Evolutionary conservation across 2,329 filamentous ascomycete genomes (phyloP), one percentile per base, ranked within the genome.

Genomic region (Neofusicoccum sp.): DNA sequence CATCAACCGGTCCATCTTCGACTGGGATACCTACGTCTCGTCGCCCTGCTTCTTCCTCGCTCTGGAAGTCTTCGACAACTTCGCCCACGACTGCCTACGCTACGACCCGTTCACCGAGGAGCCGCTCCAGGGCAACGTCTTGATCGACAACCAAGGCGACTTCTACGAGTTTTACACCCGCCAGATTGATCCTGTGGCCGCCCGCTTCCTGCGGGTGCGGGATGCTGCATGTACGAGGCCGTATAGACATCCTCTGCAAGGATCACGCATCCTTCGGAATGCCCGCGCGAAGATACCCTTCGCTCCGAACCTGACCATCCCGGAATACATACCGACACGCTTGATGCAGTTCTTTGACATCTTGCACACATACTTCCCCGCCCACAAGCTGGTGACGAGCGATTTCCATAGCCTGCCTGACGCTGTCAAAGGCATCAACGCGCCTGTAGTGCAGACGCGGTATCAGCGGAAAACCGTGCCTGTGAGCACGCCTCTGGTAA

Each of bases 31-130:
- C 48, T 90, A 89, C 66, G 90, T 97, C n/a, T 89, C 91, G 7
- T 90, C 89, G 2, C 95, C 93, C 0, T 98, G 95, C 79, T 99
- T 96, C 82, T 98, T 99, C 81, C 85, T 99, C 43, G 95, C 93
- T 45, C 89, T 99, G 76, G 95, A 99, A 77, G 95, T 99, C 66
- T 96, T 97, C 71, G 95, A 99, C 80, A 99, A 99, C 78, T 98
- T 99, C 73, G 88, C 91, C 36, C 96, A 99, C 79, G 95, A 99
- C 78, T 85, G 88, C 62, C 86, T 99, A 64, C 93, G 96, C 65
- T 99, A 98, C 78, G 89, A 98, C 76, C 82, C 89, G 9, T 76
- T 82, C 63, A 96, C 92, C 9, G 90, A 91, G 72, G 80, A 89
- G 66, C 90, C 93, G 0, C 83, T 96, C 59, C 96, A 99, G 78